Evolutionary conservation across 2,329 filamentous ascomycete species (phyloP), one percentile per base, ranked within the genome.

Genomic region (Verticillium alfalfae): DNA sequence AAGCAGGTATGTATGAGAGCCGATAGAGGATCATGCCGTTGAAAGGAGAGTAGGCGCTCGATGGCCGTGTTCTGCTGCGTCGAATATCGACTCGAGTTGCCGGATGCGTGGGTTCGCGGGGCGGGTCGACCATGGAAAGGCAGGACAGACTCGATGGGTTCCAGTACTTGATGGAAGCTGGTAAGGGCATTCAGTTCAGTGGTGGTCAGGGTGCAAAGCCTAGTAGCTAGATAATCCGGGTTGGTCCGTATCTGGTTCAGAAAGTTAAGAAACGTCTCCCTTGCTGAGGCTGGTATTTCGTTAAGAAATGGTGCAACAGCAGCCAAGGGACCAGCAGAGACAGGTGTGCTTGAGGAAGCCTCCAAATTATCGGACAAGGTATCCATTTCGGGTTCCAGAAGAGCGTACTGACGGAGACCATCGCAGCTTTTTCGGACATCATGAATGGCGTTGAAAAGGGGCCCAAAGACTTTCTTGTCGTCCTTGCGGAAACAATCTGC

Each of bases 1-100:
- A 96, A 97, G 72, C 92, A 90, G 67, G 92, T 94, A 77, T 95
- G 91, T 64, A 97, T 86, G 66, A 97, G 83, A 62, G 90, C 88
- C 64, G 92, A 93, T 58, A 97, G 80, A 10, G 93, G 89, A 73
- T 96, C 92, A 71, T 93, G 91, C 69, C 93, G 85, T 76, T 97
- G 92, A 72, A 97, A 96, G 59, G 91, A 93, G 69, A 96, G 81
- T 65, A 95, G 85, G 70, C 91, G 88, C 73, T 96, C 92, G 69
- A 96, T 89, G 63, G 91, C 87, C 66, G 82, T 88, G 65, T 84
- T 79, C 66, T 79, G 78, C 65, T 73, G 69, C 66, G 72, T 73
- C 71, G 72, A 60, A 18, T 70, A 67, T 58, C 66, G 65, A 58
- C 62, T 68, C 38, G 69, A 66, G 67, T 80, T 75, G 72, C 79